A percentile compares a stretch with the other conserved stretches of the same genome.
phyloP scores from a whole-genome alignment of 2,329 filamentous ascomycete genomes.

The Ophiostoma quercus region DNA sequence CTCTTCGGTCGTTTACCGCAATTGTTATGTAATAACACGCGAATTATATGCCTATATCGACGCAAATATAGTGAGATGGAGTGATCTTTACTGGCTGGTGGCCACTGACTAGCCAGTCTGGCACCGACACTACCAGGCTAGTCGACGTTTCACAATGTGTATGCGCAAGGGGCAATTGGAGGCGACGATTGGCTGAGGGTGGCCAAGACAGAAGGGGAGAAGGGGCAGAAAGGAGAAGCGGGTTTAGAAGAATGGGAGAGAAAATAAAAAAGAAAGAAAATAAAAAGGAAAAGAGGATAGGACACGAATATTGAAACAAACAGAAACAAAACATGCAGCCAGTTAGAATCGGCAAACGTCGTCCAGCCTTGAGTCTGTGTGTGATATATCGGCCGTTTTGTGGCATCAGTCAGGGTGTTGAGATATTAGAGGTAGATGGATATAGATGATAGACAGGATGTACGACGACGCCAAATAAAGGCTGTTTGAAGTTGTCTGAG shows the following conservation, averaged over 20 bases:
- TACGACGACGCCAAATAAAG: background rate
- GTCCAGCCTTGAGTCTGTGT: constrained; percentile 12
- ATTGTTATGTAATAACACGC: background rate
- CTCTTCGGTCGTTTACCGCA: background rate
- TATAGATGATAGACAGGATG: background rate
- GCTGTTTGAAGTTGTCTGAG: background rate
- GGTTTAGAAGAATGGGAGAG: background rate
- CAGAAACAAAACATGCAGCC: constrained; percentile 8
- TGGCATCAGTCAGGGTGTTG: too few species aligned
- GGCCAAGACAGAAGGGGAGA: background rate
- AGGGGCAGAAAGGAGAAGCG: background rate
- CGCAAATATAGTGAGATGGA: background rate
- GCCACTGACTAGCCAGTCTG: too few species aligned
- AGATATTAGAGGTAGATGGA: too few species aligned
- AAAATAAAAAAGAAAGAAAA: background rate
- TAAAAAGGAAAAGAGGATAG: background rate
- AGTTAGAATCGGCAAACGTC: constrained; percentile 1
- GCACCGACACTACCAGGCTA: background rate
- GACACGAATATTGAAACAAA: background rate
- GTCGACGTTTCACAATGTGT: constrained; percentile 22
- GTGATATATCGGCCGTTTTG: background rate
- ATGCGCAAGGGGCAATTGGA: constrained; percentile 10
- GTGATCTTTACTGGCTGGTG: background rate
- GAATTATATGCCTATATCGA: background rate
- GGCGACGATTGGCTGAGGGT: constrained; percentile 5